Percentiles rank a stretch among this genome's conserved stretches.
Conservation (phyloP, 2,329 filamentous ascomycete genomes). For the Fusarium sp. region DNA sequence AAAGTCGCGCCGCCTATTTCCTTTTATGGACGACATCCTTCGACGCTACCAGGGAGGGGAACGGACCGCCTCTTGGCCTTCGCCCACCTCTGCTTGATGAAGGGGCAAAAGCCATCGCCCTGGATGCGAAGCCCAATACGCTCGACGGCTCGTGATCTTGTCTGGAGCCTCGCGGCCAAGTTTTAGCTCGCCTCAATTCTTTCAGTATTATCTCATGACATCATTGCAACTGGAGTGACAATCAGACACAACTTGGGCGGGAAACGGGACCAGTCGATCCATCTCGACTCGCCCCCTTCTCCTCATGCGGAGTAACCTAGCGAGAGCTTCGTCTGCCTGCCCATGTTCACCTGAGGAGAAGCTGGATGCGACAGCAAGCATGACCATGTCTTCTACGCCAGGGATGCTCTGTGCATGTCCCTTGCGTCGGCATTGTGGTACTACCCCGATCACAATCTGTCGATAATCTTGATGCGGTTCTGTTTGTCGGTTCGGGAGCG, state of each 20-base stretch:
- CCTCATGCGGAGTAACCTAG: conserved; percentile 2
- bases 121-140: not conserved
- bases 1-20: conserved; percentile 1
- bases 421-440: not conserved
- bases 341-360: not conserved
- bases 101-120: not conserved
- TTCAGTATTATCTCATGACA: not conserved
- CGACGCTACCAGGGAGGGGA: not conserved
- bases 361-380: not conserved
- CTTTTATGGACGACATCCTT: not conserved
- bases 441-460: not conserved
- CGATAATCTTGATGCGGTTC: not conserved
- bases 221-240: not conserved
- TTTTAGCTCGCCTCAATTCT: not conserved
- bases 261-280: not conserved
- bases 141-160: not conserved
- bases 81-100: not conserved
- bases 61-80: conserved; percentile 1
- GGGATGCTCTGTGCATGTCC: not conserved
- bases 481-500: not conserved
- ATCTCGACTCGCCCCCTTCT: not conserved
- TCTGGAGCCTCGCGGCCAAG: not conserved
- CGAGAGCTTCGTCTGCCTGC: not conserved
- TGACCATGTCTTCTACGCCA: not conserved
- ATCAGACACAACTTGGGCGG: not conserved